Percentiles rank a stretch among this genome's conserved stretches.
Conservation (phyloP, 768 basidiomycete genomes). For the Leccinum disarticulatum region DNA sequence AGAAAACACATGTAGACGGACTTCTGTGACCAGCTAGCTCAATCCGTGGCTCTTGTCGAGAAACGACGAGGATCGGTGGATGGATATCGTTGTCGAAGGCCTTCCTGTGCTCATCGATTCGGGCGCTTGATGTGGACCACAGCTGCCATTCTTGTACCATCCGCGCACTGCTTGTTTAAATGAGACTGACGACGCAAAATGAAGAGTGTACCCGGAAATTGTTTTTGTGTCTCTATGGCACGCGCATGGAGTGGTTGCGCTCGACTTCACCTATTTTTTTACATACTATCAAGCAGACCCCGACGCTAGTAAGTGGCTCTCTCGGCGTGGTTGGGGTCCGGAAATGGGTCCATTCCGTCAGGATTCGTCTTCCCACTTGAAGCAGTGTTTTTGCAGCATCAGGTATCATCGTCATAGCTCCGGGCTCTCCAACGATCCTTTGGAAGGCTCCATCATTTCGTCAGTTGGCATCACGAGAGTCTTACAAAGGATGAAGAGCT, state of each 20-base stretch:
- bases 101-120: conserved; percentile 47
- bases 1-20: conserved; percentile 26
- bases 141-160: conserved; percentile 50
- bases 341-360: no score
- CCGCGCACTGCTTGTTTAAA: conserved; percentile 30
- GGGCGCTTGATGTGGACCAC: conserved; percentile 34
- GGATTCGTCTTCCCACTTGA: no score
- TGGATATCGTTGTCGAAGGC: conserved; percentile 33
- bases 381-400: not conserved
- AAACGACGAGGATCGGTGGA: conserved; percentile 45
- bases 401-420: conserved; percentile 35
- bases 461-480: conserved; percentile 54
- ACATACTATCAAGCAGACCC: conserved; percentile 9
- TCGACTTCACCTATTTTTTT: conserved; percentile 43
- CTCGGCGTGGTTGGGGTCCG: conserved; percentile 44
- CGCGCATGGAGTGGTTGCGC: conserved; percentile 64
- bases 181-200: conserved; percentile 13
- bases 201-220: conserved; percentile 47
- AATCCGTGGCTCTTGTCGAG: conserved; percentile 56
- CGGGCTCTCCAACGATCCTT: conserved; percentile 29
- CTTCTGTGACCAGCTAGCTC: conserved; percentile 56
- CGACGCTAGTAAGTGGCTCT: conserved; percentile 32
- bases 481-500: conserved; percentile 43
- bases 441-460: conserved; percentile 50
- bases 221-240: conserved; percentile 43